Evolutionary conservation across 371 early-diverging fungal genomes (phyloP).

Genomic region (Rhizopus sp.): DNA sequence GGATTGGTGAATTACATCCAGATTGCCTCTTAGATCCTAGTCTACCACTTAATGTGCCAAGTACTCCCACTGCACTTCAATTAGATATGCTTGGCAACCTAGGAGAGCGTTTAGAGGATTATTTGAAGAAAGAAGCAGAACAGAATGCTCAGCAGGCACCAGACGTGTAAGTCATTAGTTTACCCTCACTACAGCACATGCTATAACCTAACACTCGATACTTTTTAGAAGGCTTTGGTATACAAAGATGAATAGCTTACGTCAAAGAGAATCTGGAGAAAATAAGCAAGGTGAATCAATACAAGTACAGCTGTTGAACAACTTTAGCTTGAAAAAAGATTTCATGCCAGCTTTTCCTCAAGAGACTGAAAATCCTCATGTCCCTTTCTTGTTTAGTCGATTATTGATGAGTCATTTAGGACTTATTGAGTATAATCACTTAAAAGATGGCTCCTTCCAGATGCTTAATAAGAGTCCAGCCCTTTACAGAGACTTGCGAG

Average conservation of each 20-base stretch:
- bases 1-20: constrained; percentile 62
- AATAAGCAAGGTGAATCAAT: constrained; percentile 25
- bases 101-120: constrained; percentile 49
- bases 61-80: constrained; percentile 34
- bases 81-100: constrained; percentile 38
- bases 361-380: constrained; percentile 55
- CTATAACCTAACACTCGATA: constrained; percentile 24
- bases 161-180: constrained; percentile 30
- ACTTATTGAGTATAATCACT: constrained; percentile 67
- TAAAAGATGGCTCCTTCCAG: constrained; percentile 73
- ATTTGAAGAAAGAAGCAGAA: constrained; percentile 55
- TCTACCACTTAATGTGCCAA: constrained; percentile 54
- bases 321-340: constrained; percentile 58
- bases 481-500: constrained; percentile 73
- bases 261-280: constrained; percentile 27
- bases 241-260: constrained; percentile 49
- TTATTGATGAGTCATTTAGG: constrained; percentile 77
- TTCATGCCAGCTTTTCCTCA: constrained; percentile 56
- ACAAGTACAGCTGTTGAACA: constrained; percentile 39
- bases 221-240: constrained; percentile 42
- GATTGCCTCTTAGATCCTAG: constrained; percentile 61
- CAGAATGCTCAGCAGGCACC: constrained; percentile 40
- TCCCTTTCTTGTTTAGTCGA: constrained; percentile 68
- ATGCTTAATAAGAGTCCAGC: constrained; percentile 68
- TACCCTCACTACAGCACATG: background rate